Evolutionary conservation across 2,329 filamentous ascomycete species (phyloP).

Genomic region (Cadophora sp.): DNA sequence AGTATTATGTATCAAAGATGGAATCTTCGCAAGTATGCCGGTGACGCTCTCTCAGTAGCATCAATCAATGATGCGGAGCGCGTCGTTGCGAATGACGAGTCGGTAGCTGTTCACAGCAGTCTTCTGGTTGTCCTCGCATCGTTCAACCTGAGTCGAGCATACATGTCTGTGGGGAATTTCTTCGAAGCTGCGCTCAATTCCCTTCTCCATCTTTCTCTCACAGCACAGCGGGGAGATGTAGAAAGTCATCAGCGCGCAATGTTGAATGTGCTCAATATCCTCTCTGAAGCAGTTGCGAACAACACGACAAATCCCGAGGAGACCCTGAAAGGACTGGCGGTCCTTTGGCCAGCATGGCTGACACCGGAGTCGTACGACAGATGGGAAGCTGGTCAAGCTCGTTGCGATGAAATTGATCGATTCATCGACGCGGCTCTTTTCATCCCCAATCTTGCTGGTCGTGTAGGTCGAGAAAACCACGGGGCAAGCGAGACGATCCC

Average conservation of each 20-base stretch:
- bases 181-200: slow-evolving; percentile 7
- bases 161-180: neutral
- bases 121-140: neutral
- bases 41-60: neutral
- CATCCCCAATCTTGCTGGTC: slow-evolving; percentile 1
- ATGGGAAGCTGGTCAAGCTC: neutral
- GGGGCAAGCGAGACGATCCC: slow-evolving; percentile 8
- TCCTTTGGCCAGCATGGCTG: slow-evolving; percentile 3
- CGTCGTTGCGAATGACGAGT: slow-evolving; percentile 1
- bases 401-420: slow-evolving; percentile 8
- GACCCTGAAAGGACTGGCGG: neutral
- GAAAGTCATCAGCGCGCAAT: slow-evolving; percentile 7
- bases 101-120: neutral
- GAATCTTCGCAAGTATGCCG: slow-evolving; percentile 10
- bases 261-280: slow-evolving; percentile 4
- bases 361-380: neutral
- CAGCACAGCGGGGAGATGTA: neutral
- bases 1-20: slow-evolving; percentile 7
- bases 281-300: neutral
- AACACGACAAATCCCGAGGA: neutral
- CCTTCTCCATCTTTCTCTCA: neutral
- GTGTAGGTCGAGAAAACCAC: neutral
- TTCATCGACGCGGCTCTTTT: slow-evolving; percentile 5
- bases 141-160: slow-evolving; percentile 3
- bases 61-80: neutral